phyloP scores from a whole-genome alignment of 148 eudicot species.

The Dianthus caryophyllus region DNA sequence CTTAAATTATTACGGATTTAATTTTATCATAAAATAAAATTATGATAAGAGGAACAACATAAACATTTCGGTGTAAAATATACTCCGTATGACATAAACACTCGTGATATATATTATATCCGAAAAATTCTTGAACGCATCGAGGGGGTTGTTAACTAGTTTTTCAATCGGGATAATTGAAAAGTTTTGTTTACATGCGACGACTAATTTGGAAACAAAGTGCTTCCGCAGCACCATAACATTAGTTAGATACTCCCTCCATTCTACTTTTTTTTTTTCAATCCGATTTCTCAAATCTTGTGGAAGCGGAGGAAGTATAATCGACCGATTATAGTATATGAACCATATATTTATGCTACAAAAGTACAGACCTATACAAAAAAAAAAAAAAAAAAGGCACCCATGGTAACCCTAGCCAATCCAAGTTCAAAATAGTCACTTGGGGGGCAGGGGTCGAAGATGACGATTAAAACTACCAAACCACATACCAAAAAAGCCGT shows the following conservation, averaged over 20 bases:
- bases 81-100: no score
- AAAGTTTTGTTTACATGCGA: conserved; percentile 24
- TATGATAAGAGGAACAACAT: no score
- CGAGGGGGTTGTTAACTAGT: no score
- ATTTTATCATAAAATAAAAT: no score
- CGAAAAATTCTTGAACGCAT: no score
- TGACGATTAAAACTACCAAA: conserved; percentile 20
- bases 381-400: conserved; percentile 15
- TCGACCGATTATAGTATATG: conserved; percentile 23
- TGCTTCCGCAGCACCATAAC: conserved; percentile 16
- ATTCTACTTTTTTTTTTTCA: no score
- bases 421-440: conserved; percentile 40
- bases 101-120: no score
- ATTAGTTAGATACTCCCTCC: conserved; percentile 30
- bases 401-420: conserved; percentile 24
- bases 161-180: no score
- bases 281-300: no score
- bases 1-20: no score
- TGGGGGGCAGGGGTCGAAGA: conserved; percentile 18
- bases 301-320: no score
- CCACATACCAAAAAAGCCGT: conserved; percentile 28
- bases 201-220: conserved; percentile 15
- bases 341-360: conserved; percentile 37
- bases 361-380: conserved; percentile 51
- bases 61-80: no score